phyloP scores from a whole-genome alignment of 768 basidiomycete species.

The Myochromella boudieri region DNA sequence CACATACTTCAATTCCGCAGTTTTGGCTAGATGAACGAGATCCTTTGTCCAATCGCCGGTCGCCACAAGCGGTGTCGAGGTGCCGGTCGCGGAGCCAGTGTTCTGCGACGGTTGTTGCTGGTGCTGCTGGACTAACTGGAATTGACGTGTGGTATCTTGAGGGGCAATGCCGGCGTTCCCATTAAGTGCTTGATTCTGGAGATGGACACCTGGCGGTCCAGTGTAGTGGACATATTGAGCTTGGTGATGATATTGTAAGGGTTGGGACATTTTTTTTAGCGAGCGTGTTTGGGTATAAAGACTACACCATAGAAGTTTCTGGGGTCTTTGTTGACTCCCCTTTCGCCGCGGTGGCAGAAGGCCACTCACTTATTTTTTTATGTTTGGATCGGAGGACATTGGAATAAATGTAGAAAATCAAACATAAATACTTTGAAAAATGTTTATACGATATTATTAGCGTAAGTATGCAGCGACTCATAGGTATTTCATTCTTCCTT shows the following conservation, averaged over 20 bases:
- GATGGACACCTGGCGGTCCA: conserved; percentile 24
- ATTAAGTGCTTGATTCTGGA: conserved; percentile 19
- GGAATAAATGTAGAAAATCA: too few species aligned
- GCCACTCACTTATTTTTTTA: background rate
- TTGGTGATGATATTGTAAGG: conserved; percentile 31
- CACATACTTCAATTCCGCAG: conserved; percentile 84
- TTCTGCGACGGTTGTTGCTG: conserved; percentile 28
- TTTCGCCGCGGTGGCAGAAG: conserved; percentile 14
- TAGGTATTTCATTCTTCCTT: too few species aligned
- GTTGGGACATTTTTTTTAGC: conserved; percentile 41
- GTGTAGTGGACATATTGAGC: conserved; percentile 40
- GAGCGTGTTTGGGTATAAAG: conserved; percentile 22
- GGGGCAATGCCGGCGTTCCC: conserved; percentile 23
- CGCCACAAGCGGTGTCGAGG: conserved; percentile 58
- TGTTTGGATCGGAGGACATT: conserved; percentile 6
- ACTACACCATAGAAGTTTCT: conserved; percentile 35
- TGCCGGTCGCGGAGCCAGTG: conserved; percentile 21
- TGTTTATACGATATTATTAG: too few species aligned
- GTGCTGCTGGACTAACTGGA: conserved; percentile 23
- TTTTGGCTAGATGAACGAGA: conserved; percentile 82
- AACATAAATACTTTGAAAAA: too few species aligned
- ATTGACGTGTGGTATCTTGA: conserved; percentile 27
- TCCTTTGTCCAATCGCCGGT: conserved; percentile 88
- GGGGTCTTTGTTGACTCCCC: conserved; percentile 28
- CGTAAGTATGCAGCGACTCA: too few species aligned